phyloP scores from a whole-genome alignment of 139 green algal genomes.

The Spirogloea muscicola region DNA sequence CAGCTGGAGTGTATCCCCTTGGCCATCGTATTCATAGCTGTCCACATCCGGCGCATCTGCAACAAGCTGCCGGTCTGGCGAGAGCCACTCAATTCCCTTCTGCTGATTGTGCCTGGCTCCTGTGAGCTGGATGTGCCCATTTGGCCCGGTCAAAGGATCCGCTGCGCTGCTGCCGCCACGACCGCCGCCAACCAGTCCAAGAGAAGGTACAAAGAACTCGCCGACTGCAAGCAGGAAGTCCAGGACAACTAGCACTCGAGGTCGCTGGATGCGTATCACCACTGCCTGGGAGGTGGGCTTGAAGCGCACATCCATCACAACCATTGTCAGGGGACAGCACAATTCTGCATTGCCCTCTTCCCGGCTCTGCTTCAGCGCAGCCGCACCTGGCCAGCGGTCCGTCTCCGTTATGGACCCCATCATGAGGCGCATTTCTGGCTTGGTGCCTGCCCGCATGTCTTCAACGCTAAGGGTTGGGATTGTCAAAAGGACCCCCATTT shows the following conservation, averaged over 20 bases:
- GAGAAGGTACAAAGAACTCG: conserved; percentile 35
- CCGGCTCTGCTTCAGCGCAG: background rate
- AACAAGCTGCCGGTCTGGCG: conserved; percentile 72
- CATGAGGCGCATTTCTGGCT: conserved; percentile 34
- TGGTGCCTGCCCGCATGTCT: conserved; percentile 27
- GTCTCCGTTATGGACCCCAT: conserved; percentile 26
- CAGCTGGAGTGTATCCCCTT: too few relatives aligned
- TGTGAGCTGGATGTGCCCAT: too few relatives aligned
- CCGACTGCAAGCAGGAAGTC: conserved; percentile 75
- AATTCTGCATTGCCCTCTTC: background rate
- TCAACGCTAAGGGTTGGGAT: conserved; percentile 18
- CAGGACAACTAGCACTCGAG: conserved; percentile 75
- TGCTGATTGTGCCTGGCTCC: too few relatives aligned
- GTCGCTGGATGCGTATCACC: conserved; percentile 73
- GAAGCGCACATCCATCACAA: conserved; percentile 31
- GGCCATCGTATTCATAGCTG: conserved; percentile 73
- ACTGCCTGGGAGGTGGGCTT: conserved; percentile 20
- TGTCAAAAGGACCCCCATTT: conserved; percentile 33
- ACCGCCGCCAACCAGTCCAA: too few relatives aligned
- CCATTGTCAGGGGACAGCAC: conserved; percentile 19
- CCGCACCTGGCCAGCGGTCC: background rate
- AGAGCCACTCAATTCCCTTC: conserved; percentile 54
- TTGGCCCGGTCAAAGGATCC: too few relatives aligned
- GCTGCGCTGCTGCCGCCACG: too few relatives aligned
- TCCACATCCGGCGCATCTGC: conserved; percentile 63